Conservation (phyloP, 2,329 filamentous ascomycete genomes). For the Talaromyces sp. region DNA sequence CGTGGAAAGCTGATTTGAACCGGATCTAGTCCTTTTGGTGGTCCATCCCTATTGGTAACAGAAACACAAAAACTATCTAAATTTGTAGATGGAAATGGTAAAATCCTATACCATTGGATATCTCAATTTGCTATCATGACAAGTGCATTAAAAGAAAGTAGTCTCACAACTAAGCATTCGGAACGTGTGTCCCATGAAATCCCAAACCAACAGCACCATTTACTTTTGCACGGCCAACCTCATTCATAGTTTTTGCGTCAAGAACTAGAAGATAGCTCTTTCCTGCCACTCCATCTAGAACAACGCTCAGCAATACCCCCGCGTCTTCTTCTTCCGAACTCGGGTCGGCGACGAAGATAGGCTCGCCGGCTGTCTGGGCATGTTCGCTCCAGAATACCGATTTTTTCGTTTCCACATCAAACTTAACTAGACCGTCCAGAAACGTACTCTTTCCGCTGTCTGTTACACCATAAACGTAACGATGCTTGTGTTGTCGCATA, state of each 20-base stretch:
- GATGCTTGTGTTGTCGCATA: slow-evolving; percentile 41
- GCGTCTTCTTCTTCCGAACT: slow-evolving; percentile 44
- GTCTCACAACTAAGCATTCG: no score
- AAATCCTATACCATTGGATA: no score
- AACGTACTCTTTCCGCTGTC: slow-evolving; percentile 47
- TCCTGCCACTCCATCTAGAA: slow-evolving; percentile 47
- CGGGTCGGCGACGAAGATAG: slow-evolving; percentile 45
- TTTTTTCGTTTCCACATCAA: slow-evolving; percentile 44
- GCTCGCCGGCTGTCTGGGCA: slow-evolving; percentile 50
- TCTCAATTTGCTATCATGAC: no score
- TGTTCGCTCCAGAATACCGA: slow-evolving; percentile 42
- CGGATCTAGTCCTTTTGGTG: no score
- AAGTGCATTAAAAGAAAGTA: no score
- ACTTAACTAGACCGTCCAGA: slow-evolving; percentile 50
- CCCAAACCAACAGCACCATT: slow-evolving; percentile 48
- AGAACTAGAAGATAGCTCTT: slow-evolving; percentile 52
- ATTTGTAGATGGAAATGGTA: no score
- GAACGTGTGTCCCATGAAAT: slow-evolving; percentile 47
- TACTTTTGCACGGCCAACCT: slow-evolving; percentile 49
- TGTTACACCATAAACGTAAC: slow-evolving; percentile 47
- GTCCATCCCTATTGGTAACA: no score
- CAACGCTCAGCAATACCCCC: slow-evolving; percentile 49
- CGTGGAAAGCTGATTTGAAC: no score
- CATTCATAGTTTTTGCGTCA: slow-evolving; percentile 45
- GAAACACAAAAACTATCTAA: no score